Base-by-base conservation (phyloP, 257 asterid genomes). In the Lantana camara region DNA sequence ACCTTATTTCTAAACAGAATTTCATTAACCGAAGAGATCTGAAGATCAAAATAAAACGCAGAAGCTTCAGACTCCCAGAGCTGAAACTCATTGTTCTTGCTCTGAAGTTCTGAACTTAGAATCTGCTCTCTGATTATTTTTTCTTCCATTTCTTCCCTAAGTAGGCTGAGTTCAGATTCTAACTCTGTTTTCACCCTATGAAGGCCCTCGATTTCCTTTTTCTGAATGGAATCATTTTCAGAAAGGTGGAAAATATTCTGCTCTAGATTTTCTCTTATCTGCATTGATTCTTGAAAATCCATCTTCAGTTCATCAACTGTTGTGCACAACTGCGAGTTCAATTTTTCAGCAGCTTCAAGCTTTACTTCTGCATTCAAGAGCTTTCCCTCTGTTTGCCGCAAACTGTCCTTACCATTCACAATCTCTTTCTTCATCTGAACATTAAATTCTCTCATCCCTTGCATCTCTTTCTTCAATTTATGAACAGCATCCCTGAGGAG, bases 31-130 rank as follows among this genome's bases (percentile, higher is more conserved):
- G 96, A 82, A 61, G 96, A 85, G 55, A 85, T 69, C 64, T 92
- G 97, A 74, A 89, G 87, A 74, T 87, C 96, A 62, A 87, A 83
- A 64, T 85, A 92, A 71, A 89, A 92, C 1, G 89, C 72, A 2
- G 90, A 59, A 3, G 97, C 97, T 75, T 92, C 98, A 19, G 87
- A 84, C 74, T 92, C 96, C 95, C 95, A 89, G 45, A 92, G 83
- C 64, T 85, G 86, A 58, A 77, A 83, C 64, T 83, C 95, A 13
- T 64, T 58, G 76, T 68, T 87, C 81, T 74, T 89, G 46, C 67
- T 80, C 73, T 80, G 74, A 38, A 90, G 82, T 66, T 87, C 86
- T 4, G 81, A 81, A 72, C 82, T 66, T 51, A 88, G 59, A 69
- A 61, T 68, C 76, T 75, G 80, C 81, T 82, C 92, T 54, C 77